Evolutionary conservation across 257 asterid species (phyloP).

Genomic region (Forsythia suspensa): DNA sequence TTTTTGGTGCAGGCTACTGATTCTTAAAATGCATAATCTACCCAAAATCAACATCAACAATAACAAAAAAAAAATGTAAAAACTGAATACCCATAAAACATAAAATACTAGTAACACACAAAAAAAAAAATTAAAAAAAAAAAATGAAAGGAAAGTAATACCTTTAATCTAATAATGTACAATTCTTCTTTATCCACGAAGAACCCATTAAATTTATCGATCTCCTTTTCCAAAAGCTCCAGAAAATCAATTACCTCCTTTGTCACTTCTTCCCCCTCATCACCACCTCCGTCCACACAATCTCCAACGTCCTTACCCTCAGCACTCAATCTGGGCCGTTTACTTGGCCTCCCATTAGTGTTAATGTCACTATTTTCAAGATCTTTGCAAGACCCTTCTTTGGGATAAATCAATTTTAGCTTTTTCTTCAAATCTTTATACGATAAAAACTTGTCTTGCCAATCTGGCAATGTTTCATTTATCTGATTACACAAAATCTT

Average conservation of each 20-base stretch:
- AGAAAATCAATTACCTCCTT: conserved; percentile 42
- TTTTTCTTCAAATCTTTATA: conserved; percentile 54
- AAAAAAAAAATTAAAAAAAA: background rate
- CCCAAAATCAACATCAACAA: background rate
- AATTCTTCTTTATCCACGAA: conserved; percentile 60
- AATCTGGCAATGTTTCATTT: conserved; percentile 47
- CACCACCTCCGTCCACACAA: conserved; percentile 21
- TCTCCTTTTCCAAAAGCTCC: conserved; percentile 41
- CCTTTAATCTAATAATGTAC: conserved; percentile 47
- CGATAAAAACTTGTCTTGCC: conserved; percentile 56
- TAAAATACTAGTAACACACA: too few species aligned
- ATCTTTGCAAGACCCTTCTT: conserved; percentile 12
- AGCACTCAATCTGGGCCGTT: conserved; percentile 36
- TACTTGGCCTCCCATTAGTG: conserved; percentile 25
- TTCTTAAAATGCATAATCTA: background rate
- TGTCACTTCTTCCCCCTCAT: conserved; percentile 21
- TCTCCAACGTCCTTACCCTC: conserved; percentile 17
- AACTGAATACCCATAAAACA: background rate
- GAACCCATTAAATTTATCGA: conserved; percentile 48
- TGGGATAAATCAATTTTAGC: conserved; percentile 42
- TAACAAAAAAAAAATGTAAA: background rate
- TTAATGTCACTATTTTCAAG: background rate
- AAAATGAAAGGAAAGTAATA: background rate
- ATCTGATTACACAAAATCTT: conserved; percentile 47
- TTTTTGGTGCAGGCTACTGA: background rate